phyloP scores from a whole-genome alignment of 306 rosid species.

The Carpinus fangiana region DNA sequence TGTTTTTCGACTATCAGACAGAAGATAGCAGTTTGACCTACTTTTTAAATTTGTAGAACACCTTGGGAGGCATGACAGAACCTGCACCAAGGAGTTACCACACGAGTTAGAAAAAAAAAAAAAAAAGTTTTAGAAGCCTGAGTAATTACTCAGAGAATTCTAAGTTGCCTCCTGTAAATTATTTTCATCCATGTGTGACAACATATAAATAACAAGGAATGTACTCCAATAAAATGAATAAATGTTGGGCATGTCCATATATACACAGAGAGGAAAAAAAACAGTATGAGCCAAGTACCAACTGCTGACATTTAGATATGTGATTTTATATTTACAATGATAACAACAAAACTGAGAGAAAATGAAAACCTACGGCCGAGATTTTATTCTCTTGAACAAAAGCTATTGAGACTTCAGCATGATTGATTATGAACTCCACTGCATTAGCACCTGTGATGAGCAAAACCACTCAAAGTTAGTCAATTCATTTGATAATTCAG shows the following conservation, averaged over 20 bases:
- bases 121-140: background rate
- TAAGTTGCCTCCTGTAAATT: background rate
- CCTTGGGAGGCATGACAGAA: conserved; percentile 69
- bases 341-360: conserved; percentile 6
- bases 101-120: background rate
- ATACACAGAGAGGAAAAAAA: background rate
- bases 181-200: background rate
- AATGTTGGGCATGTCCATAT: background rate
- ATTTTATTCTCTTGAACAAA: conserved; percentile 85
- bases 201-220: background rate
- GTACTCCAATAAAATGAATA: background rate
- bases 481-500: background rate
- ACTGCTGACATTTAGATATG: background rate
- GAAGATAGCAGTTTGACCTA: conserved; percentile 39
- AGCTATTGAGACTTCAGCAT: conserved; percentile 87
- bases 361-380: conserved; percentile 66
- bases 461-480: conserved; percentile 26
- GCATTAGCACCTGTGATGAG: conserved; percentile 79
- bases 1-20: background rate
- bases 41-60: conserved; percentile 75
- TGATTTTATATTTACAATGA: too few species aligned
- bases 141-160: background rate
- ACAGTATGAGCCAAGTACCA: background rate
- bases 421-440: conserved; percentile 86
- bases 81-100: conserved; percentile 52